These are phyloP conservation scores for Scytalidium lignicola DNA, from an alignment of 2,329 filamentous ascomycete species.

Conservation along the genomic window DNA sequence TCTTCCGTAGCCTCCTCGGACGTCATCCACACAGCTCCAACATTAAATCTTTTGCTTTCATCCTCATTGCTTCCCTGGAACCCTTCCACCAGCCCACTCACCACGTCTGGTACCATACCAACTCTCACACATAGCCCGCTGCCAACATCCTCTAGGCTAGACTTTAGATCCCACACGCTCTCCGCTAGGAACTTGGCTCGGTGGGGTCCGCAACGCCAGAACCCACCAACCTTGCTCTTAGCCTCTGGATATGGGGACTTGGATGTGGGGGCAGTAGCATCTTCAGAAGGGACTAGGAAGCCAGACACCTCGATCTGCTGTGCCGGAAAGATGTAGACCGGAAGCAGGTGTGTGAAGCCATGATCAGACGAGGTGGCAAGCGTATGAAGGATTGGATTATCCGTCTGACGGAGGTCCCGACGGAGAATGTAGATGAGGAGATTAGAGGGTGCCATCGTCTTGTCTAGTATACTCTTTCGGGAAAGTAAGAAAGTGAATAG, in stretches of 20 bases:
- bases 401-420: constrained; percentile 65
- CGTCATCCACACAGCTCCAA: constrained; percentile 70
- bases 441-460: constrained; percentile 33
- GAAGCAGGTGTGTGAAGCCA: constrained; percentile 63
- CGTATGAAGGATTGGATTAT: constrained; percentile 68
- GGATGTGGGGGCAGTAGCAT: constrained; percentile 4
- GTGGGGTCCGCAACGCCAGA: constrained; percentile 70
- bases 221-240: constrained; percentile 56
- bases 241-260: constrained; percentile 65
- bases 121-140: constrained; percentile 61
- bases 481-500: not conserved
- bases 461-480: not conserved
- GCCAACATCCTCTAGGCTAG: constrained; percentile 49
- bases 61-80: constrained; percentile 30
- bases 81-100: constrained; percentile 51
- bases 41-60: constrained; percentile 25
- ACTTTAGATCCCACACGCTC: constrained; percentile 68
- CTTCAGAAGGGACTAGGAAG: constrained; percentile 48
- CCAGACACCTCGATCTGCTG: constrained; percentile 72
- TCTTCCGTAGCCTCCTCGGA: constrained; percentile 67
- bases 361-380: constrained; percentile 43
- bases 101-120: constrained; percentile 54
- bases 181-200: constrained; percentile 68
- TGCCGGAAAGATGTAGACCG: constrained; percentile 63
- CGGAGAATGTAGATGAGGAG: constrained; percentile 68